phyloP scores from a whole-genome alignment of 192 early-diverging fungal genomes.

The Phycomyces nitens region DNA sequence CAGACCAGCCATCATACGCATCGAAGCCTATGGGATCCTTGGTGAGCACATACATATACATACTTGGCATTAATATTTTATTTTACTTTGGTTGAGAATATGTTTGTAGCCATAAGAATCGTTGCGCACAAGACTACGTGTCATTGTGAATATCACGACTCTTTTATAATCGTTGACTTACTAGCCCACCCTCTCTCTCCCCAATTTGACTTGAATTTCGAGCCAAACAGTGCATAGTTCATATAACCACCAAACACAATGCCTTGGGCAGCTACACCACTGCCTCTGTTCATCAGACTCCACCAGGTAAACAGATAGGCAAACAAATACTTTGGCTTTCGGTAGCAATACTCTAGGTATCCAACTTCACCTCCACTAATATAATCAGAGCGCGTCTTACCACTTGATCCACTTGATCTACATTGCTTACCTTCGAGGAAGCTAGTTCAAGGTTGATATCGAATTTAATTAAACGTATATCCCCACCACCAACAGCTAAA shows the following conservation, averaged over 20 bases:
- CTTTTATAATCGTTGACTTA: constrained; percentile 7
- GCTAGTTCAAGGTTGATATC: too few relatives aligned
- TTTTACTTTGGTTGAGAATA: constrained; percentile 25
- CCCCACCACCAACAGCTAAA: background rate
- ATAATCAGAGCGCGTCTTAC: background rate
- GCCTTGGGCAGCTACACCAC: constrained; percentile 17
- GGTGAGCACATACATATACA: background rate
- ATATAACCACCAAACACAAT: constrained; percentile 33
- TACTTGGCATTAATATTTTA: too few relatives aligned
- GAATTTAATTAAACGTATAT: too few relatives aligned
- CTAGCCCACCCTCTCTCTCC: constrained; percentile 26
- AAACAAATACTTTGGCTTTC: constrained; percentile 19
- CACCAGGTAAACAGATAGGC: constrained; percentile 23
- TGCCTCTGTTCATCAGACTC: constrained; percentile 19
- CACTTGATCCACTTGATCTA: background rate
- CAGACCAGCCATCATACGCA: constrained; percentile 21
- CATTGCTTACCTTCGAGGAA: constrained; percentile 15
- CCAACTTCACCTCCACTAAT: constrained; percentile 26
- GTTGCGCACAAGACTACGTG: constrained; percentile 20
- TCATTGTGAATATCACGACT: background rate
- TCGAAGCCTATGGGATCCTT: background rate
- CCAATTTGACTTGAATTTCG: constrained; percentile 14
- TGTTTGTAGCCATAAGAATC: constrained; percentile 18
- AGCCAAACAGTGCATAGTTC: constrained; percentile 20
- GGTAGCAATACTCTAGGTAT: constrained; percentile 28